phyloP scores from a whole-genome alignment of 2,329 filamentous ascomycete genomes.

The Rhinocladiella mackenziei region DNA sequence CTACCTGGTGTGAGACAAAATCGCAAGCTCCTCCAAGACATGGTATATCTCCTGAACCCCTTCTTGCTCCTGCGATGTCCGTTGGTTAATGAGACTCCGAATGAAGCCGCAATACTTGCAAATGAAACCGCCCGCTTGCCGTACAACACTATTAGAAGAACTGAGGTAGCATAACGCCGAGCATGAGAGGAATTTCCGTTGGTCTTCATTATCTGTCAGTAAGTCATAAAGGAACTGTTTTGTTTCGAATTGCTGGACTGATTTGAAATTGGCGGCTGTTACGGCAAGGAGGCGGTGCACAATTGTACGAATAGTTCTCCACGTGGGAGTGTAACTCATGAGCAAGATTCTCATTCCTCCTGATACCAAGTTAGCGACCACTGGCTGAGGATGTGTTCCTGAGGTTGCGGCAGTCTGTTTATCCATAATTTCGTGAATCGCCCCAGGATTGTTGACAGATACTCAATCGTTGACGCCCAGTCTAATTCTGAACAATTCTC shows the following conservation, averaged over 20 bases:
- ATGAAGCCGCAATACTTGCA: too few relatives aligned
- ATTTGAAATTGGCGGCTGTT: conserved; percentile 40
- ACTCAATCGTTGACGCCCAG: conserved; percentile 48
- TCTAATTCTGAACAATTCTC: conserved; percentile 44
- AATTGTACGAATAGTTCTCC: conserved; percentile 41
- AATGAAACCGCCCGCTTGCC: too few relatives aligned
- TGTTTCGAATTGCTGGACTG: conserved; percentile 45
- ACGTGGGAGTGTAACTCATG: conserved; percentile 41
- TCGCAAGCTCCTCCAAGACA: too few relatives aligned
- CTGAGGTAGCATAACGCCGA: too few relatives aligned
- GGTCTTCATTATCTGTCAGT: not conserved
- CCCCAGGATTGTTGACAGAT: conserved; percentile 43
- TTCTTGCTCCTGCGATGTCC: too few relatives aligned
- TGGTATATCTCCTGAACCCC: too few relatives aligned
- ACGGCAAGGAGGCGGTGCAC: conserved; percentile 39
- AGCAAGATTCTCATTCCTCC: conserved; percentile 41
- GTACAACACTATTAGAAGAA: too few relatives aligned
- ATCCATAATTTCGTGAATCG: conserved; percentile 45
- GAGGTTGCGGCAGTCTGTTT: conserved; percentile 28
- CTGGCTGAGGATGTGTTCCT: conserved; percentile 34
- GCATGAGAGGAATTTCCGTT: too few relatives aligned
- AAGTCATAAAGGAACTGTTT: conserved; percentile 45
- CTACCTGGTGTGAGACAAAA: too few relatives aligned
- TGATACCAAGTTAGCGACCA: conserved; percentile 40
- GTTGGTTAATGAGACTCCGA: too few relatives aligned